These are phyloP conservation scores for Pseudomassariella vexata DNA, from an alignment of 2,329 filamentous ascomycete genomes.

Conservation along the genomic window DNA sequence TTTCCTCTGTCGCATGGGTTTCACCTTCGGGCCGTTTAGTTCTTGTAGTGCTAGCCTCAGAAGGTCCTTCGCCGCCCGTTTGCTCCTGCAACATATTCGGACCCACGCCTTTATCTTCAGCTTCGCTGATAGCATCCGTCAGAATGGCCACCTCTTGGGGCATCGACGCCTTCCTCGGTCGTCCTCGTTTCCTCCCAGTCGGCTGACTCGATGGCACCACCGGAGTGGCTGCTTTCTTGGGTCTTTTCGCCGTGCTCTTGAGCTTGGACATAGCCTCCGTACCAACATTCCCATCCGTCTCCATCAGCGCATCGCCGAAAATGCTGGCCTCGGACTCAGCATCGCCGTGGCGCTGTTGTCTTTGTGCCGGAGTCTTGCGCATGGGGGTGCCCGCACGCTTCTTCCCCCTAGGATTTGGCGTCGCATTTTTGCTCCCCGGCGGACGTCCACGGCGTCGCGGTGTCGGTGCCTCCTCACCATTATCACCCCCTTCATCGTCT, in stretches of 20 bases:
- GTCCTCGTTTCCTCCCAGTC: slow-evolving; percentile 24
- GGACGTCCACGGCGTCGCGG: slow-evolving; percentile 35
- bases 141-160: slow-evolving; percentile 16
- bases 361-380: slow-evolving; percentile 25
- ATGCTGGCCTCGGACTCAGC: slow-evolving; percentile 19
- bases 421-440: slow-evolving; percentile 42
- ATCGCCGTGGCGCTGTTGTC: slow-evolving; percentile 25
- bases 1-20: background rate
- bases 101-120: slow-evolving; percentile 6
- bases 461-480: slow-evolving; percentile 12
- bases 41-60: no score
- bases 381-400: slow-evolving; percentile 42
- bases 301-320: slow-evolving; percentile 15
- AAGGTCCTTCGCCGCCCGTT: slow-evolving; percentile 1
- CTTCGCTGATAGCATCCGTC: slow-evolving; percentile 8
- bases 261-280: slow-evolving; percentile 23
- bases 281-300: slow-evolving; percentile 13
- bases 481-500: slow-evolving; percentile 29
- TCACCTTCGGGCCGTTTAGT: background rate
- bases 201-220: slow-evolving; percentile 17
- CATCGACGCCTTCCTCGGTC: slow-evolving; percentile 21
- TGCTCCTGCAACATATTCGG: slow-evolving; percentile 4
- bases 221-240: slow-evolving; percentile 14
- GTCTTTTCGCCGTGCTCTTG: slow-evolving; percentile 25
- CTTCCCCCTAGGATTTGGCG: slow-evolving; percentile 41